phyloP scores from a whole-genome alignment of 805 yeast genomes.

The Candida maris region DNA sequence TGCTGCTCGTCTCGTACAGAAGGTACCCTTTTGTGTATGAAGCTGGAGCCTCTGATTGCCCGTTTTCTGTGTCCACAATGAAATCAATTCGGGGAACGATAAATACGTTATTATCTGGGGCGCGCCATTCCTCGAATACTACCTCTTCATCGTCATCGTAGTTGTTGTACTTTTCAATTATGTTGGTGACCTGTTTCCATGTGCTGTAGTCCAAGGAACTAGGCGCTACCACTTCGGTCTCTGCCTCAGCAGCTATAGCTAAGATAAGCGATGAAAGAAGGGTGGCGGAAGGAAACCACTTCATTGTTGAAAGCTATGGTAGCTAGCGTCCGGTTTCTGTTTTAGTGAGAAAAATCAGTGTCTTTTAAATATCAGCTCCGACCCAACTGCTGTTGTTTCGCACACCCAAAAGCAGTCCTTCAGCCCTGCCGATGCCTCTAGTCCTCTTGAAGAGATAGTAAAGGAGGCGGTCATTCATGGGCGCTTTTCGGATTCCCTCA shows the following conservation, averaged over 20 bases:
- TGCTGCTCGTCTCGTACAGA: slow-evolving; percentile 6
- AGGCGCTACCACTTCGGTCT: slow-evolving; percentile 6
- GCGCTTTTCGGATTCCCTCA: background rate
- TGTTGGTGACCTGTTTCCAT: slow-evolving; percentile 13
- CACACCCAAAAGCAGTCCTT: slow-evolving; percentile 1
- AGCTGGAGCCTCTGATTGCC: slow-evolving; percentile 1
- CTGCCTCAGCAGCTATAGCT: slow-evolving; percentile 4
- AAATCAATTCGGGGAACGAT: slow-evolving; percentile 20
- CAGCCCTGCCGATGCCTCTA: background rate
- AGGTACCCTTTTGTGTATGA: slow-evolving; percentile 16
- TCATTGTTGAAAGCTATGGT: slow-evolving; percentile 7
- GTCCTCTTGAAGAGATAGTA: background rate
- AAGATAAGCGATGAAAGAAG: slow-evolving; percentile 8
- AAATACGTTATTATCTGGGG: slow-evolving; percentile 23
- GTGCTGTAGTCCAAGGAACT: slow-evolving; percentile 8
- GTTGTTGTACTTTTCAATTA: slow-evolving; percentile 20
- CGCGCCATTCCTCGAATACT: slow-evolving; percentile 25
- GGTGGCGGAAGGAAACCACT: slow-evolving; percentile 11
- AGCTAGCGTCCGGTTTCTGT: slow-evolving; percentile 1
- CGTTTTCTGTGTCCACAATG: slow-evolving; percentile 1
- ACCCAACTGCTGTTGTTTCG: slow-evolving; percentile 3
- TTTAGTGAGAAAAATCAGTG: slow-evolving; percentile 2
- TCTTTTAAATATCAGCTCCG: slow-evolving; percentile 6
- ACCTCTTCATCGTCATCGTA: slow-evolving; percentile 10
- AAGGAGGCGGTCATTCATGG: background rate